Percentiles rank a stretch among this genome's conserved stretches.
phyloP scores from a whole-genome alignment of 2,329 filamentous ascomycete genomes.

The Clonostachys rosea region DNA sequence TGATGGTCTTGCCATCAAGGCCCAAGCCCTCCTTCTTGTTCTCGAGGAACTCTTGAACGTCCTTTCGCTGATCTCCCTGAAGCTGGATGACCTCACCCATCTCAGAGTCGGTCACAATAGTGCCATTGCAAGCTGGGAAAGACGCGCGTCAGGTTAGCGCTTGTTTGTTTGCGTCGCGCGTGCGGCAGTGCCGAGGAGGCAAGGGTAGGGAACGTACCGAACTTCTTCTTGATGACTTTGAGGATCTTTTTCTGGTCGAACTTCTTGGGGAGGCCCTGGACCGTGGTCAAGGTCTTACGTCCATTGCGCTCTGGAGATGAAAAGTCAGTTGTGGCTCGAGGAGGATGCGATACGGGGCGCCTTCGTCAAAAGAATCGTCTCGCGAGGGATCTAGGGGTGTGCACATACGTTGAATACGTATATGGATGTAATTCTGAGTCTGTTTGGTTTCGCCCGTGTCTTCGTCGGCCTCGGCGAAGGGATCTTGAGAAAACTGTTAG shows the following conservation, averaged over 20 bases:
- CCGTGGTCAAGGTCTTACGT: conserved; percentile 99
- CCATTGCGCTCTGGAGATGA: conserved; percentile 86
- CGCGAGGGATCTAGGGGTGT: background rate
- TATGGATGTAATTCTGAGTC: conserved; percentile 98
- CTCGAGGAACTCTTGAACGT: conserved; percentile 95
- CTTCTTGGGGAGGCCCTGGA: conserved; percentile 97
- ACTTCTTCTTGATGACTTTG: conserved; percentile 99
- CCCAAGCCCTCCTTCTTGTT: conserved; percentile 94
- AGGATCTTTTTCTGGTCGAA: conserved; percentile 99
- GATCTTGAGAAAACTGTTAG: conserved; percentile 55
- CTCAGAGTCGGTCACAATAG: conserved; percentile 90
- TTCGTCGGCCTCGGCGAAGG: conserved; percentile 99
- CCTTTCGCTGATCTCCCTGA: conserved; percentile 98
- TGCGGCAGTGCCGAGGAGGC: background rate
- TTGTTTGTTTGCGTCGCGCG: background rate
- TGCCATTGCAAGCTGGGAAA: conserved; percentile 88
- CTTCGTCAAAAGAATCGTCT: background rate
- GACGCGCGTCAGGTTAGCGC: background rate
- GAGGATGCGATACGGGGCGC: too few relatives aligned
- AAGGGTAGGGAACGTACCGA: conserved; percentile 56
- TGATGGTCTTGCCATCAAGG: conserved; percentile 95
- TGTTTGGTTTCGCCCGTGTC: conserved; percentile 93
- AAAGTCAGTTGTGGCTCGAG: conserved; percentile 28
- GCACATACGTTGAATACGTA: conserved; percentile 94
- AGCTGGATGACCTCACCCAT: conserved; percentile 99